These are phyloP conservation scores for Metschnikowia lunata DNA, from an alignment of 805 yeast genomes.

Conservation along the genomic window DNA sequence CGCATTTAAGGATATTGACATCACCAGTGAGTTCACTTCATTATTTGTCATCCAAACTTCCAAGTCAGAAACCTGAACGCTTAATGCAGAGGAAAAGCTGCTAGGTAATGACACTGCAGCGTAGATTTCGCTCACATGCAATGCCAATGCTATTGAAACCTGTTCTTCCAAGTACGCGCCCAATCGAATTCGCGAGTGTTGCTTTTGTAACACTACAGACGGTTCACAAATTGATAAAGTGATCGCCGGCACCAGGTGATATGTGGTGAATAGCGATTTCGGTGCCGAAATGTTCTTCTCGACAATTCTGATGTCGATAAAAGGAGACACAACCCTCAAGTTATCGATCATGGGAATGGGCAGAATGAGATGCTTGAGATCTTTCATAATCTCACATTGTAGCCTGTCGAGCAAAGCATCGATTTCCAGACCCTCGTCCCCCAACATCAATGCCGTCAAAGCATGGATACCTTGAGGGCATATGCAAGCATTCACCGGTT, in stretches of 20 bases:
- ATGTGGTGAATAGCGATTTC: constrained; percentile 24
- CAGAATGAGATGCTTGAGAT: constrained; percentile 32
- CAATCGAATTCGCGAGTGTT: constrained; percentile 9
- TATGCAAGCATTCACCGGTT: constrained; percentile 42
- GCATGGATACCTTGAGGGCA: constrained; percentile 44
- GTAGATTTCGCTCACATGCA: constrained; percentile 28
- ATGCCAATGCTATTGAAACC: constrained; percentile 21
- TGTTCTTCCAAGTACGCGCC: constrained; percentile 11
- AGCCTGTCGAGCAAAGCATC: constrained; percentile 57
- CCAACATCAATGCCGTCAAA: constrained; percentile 33
- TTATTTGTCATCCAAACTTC: constrained; percentile 34
- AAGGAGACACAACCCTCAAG: constrained; percentile 47
- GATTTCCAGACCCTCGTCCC: constrained; percentile 35
- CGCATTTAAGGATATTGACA: constrained; percentile 3
- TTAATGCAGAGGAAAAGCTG: constrained; percentile 10
- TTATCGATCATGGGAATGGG: constrained; percentile 36
- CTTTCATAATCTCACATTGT: constrained; percentile 54
- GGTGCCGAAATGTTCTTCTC: constrained; percentile 22
- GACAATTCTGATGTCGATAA: constrained; percentile 36
- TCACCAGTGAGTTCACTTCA: constrained; percentile 10
- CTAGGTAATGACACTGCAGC: constrained; percentile 23
- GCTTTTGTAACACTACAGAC: constrained; percentile 28
- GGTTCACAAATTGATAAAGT: constrained; percentile 32
- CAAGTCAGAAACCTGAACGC: constrained; percentile 22
- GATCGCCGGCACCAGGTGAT: constrained; percentile 23